Conservation (phyloP, 805 yeast genomes). For the Yueomyces sinensis region DNA sequence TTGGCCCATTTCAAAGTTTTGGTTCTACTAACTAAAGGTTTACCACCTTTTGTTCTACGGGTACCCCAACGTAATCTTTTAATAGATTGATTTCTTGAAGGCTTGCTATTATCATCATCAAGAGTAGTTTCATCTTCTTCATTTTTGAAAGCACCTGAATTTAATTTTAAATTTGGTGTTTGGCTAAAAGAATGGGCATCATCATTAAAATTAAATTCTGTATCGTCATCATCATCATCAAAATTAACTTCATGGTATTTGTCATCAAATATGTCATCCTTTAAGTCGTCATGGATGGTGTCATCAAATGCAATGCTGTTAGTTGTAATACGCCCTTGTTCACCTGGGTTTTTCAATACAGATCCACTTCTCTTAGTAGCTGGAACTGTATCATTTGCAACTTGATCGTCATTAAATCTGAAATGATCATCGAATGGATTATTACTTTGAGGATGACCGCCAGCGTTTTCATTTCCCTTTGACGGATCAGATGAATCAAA, state of each 20-base stretch:
- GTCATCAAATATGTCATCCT: conserved; percentile 5
- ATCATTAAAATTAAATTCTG: conserved; percentile 5
- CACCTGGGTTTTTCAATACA: background rate
- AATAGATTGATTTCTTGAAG: conserved; percentile 26
- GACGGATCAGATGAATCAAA: background rate
- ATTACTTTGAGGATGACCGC: background rate
- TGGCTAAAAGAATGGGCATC: conserved; percentile 14
- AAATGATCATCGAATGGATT: background rate
- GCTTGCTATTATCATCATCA: conserved; percentile 2
- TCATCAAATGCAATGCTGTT: conserved; percentile 14
- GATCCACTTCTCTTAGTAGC: conserved; percentile 5
- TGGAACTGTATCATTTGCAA: conserved; percentile 10
- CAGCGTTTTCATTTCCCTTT: background rate
- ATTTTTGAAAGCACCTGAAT: conserved; percentile 7
- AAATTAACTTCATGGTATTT: conserved; percentile 3
- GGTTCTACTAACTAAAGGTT: conserved; percentile 48
- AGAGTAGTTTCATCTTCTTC: background rate
- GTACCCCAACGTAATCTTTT: conserved; percentile 86
- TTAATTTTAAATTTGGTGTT: conserved; percentile 13
- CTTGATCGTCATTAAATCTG: background rate
- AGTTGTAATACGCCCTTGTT: background rate
- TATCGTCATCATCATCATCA: conserved; percentile 3
- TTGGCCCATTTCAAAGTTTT: conserved; percentile 44
- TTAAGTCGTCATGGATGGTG: too few species aligned
- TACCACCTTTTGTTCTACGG: conserved; percentile 58